Evolutionary conservation across 768 basidiomycete genomes (phyloP).

Genomic region (Phylloporus arenicola): DNA sequence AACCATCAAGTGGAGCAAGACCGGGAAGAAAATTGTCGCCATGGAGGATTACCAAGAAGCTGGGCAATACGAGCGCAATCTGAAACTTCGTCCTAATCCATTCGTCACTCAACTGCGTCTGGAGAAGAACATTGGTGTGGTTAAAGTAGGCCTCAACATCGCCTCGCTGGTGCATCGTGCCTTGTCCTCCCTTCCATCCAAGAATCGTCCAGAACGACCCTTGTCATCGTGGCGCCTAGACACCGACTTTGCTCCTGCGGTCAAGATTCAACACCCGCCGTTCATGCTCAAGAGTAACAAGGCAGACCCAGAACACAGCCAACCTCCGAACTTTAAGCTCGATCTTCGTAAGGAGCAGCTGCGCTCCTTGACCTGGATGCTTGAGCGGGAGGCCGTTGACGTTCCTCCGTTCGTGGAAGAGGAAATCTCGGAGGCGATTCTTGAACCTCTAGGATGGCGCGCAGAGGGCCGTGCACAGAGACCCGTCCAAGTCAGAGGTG

Average conservation of each 20-base stretch:
- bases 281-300: slow-evolving; percentile 77
- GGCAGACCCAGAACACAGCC: slow-evolving; percentile 58
- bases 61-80: slow-evolving; percentile 79
- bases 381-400: slow-evolving; percentile 62
- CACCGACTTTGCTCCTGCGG: slow-evolving; percentile 67
- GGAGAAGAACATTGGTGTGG: slow-evolving; percentile 56
- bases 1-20: slow-evolving; percentile 65
- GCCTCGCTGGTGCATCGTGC: slow-evolving; percentile 86
- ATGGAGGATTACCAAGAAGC: slow-evolving; percentile 84
- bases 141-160: slow-evolving; percentile 85
- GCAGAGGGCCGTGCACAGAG: slow-evolving; percentile 89
- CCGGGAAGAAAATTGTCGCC: slow-evolving; percentile 53
- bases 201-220: slow-evolving; percentile 40
- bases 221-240: slow-evolving; percentile 75
- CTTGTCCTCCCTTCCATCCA: slow-evolving; percentile 66
- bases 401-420: slow-evolving; percentile 83
- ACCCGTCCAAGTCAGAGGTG: slow-evolving; percentile 71
- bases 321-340: slow-evolving; percentile 74
- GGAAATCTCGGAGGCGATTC: slow-evolving; percentile 86
- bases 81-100: slow-evolving; percentile 81
- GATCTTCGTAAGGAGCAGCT: slow-evolving; percentile 79
- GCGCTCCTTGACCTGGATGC: slow-evolving; percentile 91
- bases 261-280: slow-evolving; percentile 51
- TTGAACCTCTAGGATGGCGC: slow-evolving; percentile 86
- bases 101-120: slow-evolving; percentile 82